Conservation (phyloP, 139 green algal species). For the Coelastrella sp. region DNA sequence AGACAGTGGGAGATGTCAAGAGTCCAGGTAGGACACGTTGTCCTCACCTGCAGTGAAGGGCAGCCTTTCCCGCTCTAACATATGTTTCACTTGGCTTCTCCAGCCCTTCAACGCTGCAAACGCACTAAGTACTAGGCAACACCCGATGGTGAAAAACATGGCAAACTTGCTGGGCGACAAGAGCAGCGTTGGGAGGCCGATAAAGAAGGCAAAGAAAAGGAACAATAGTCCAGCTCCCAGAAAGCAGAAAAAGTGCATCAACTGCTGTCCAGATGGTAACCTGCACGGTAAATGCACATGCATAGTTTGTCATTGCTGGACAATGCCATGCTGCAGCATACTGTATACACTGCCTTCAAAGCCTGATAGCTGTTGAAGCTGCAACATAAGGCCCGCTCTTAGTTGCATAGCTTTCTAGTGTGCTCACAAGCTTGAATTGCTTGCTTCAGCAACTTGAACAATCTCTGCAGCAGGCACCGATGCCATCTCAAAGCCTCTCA, state of each 20-base stretch:
- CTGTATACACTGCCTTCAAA: neutral
- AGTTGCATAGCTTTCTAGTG: too few species aligned
- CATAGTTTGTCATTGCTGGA: too few species aligned
- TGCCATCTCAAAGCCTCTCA: too few species aligned
- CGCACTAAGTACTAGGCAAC: conserved; percentile 78
- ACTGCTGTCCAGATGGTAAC: conserved; percentile 57
- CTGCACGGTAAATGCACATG: conserved; percentile 53
- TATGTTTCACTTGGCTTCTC: conserved; percentile 86
- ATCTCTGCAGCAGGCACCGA: too few species aligned
- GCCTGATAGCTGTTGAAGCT: neutral
- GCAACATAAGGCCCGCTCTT: too few species aligned
- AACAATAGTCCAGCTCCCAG: conserved; percentile 77
- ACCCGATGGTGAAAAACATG: conserved; percentile 90
- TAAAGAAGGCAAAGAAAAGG: conserved; percentile 87
- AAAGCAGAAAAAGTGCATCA: conserved; percentile 67
- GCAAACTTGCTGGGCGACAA: conserved; percentile 96
- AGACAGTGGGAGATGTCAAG: too few species aligned
- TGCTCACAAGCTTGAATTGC: too few species aligned
- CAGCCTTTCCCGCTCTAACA: conserved; percentile 85
- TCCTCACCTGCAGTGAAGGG: conserved; percentile 75
- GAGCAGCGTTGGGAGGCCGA: conserved; percentile 94
- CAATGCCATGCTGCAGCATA: too few species aligned
- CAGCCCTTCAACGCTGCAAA: conserved; percentile 87
- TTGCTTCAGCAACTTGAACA: too few species aligned
- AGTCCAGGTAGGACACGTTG: too few species aligned